These are phyloP conservation scores for Mrakiaceae sp. DNA, from an alignment of 1,284 basidiomycete genomes.

Conservation along the genomic window DNA sequence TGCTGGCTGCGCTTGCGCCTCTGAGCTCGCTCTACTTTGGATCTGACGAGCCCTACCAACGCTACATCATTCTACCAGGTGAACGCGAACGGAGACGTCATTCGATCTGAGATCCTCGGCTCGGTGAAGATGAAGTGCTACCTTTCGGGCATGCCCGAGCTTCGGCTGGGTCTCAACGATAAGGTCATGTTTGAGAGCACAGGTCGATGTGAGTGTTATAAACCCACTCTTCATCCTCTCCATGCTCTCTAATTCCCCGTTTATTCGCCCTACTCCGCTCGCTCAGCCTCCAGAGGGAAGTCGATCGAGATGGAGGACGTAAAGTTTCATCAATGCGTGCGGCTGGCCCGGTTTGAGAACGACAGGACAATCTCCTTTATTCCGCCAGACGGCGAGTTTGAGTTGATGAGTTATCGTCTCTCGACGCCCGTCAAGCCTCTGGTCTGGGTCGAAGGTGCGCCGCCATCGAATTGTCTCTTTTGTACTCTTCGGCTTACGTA, in stretches of 20 bases:
- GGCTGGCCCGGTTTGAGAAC: slow-evolving; percentile 97
- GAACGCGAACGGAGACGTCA: slow-evolving; percentile 92
- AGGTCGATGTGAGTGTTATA: slow-evolving; percentile 60
- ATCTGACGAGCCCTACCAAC: slow-evolving; percentile 12
- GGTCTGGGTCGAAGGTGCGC: slow-evolving; percentile 73
- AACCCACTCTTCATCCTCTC: not conserved
- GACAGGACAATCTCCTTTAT: slow-evolving; percentile 99
- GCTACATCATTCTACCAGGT: slow-evolving; percentile 44
- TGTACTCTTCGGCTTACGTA: not conserved
- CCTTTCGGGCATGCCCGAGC: slow-evolving; percentile 95
- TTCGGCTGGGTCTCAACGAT: slow-evolving; percentile 91
- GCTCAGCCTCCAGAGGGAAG: slow-evolving; percentile 53
- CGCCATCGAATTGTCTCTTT: not conserved
- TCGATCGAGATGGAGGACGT: slow-evolving; percentile 99
- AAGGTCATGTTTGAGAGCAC: slow-evolving; percentile 99
- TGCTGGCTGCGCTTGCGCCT: not conserved
- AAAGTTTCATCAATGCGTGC: slow-evolving; percentile 99
- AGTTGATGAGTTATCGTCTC: slow-evolving; percentile 93
- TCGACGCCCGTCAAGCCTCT: slow-evolving; percentile 95
- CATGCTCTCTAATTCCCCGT: not conserved
- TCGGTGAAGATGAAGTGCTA: slow-evolving; percentile 99
- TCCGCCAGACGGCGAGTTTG: slow-evolving; percentile 97
- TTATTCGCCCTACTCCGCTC: not conserved
- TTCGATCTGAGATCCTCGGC: slow-evolving; percentile 92
- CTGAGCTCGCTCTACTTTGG: not conserved